These are phyloP conservation scores for Beauveria asiatica DNA, from an alignment of 2,329 filamentous ascomycete species.

Conservation along the genomic window DNA sequence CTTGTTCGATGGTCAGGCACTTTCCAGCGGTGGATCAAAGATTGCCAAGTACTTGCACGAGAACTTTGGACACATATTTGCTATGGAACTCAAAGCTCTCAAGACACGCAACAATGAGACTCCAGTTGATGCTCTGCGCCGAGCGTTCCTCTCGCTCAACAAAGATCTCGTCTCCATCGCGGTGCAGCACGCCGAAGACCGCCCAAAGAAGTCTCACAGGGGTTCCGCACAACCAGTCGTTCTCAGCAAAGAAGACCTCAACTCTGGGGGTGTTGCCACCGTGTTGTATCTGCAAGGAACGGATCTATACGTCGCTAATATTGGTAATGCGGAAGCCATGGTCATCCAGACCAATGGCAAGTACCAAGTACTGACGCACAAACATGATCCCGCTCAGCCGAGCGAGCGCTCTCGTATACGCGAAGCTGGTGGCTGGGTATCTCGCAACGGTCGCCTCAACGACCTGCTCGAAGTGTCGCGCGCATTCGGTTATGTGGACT, in stretches of 20 bases:
- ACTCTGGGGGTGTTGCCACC: slow-evolving; percentile 84
- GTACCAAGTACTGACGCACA: slow-evolving; percentile 74
- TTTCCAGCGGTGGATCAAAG: slow-evolving; percentile 84
- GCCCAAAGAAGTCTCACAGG: slow-evolving; percentile 57
- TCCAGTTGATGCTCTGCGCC: slow-evolving; percentile 71
- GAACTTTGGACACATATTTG: slow-evolving; percentile 82
- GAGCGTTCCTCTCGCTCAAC: slow-evolving; percentile 83
- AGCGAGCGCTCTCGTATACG: slow-evolving; percentile 80
- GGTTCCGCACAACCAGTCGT: slow-evolving; percentile 65
- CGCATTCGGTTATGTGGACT: slow-evolving; percentile 87
- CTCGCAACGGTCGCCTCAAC: slow-evolving; percentile 86
- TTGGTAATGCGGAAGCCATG: slow-evolving; percentile 93
- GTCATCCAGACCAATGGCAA: slow-evolving; percentile 83
- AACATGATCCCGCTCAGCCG: slow-evolving; percentile 86
- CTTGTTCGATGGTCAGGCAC: slow-evolving; percentile 91
- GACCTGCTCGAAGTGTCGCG: slow-evolving; percentile 85
- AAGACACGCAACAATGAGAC: slow-evolving; percentile 61
- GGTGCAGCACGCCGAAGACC: slow-evolving; percentile 70
- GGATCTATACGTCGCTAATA: slow-evolving; percentile 88
- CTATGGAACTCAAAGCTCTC: slow-evolving; percentile 68
- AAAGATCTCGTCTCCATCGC: slow-evolving; percentile 87
- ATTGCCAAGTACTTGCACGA: slow-evolving; percentile 96
- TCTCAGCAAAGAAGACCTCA: slow-evolving; percentile 80
- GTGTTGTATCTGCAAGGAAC: slow-evolving; percentile 83
- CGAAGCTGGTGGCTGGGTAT: slow-evolving; percentile 92